These are phyloP conservation scores for Euphorbia lathyris DNA, from an alignment of 345 rosid species.

Conservation along the genomic window DNA sequence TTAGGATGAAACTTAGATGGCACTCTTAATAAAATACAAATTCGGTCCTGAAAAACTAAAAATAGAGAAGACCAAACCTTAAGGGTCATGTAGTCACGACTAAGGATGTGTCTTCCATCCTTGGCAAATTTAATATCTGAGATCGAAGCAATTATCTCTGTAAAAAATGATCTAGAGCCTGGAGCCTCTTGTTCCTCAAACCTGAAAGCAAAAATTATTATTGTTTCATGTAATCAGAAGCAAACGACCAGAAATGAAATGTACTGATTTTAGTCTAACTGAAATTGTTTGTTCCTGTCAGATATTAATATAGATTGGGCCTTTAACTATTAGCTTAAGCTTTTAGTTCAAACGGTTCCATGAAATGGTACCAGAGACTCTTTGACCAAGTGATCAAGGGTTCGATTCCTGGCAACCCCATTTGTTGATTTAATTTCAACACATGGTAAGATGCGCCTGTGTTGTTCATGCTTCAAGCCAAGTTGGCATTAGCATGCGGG, in stretches of 20 bases:
- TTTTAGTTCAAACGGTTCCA: too few relatives aligned
- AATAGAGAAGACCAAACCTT: conserved; percentile 52
- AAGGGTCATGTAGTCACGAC: conserved; percentile 99
- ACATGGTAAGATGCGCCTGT: too few relatives aligned
- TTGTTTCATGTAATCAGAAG: not conserved
- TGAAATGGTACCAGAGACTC: too few relatives aligned
- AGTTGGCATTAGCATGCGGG: too few relatives aligned
- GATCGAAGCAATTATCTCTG: conserved; percentile 98
- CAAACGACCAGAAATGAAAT: not conserved
- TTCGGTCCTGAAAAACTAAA: not conserved
- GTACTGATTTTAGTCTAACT: not conserved
- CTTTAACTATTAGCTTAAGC: too few relatives aligned
- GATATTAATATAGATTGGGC: too few relatives aligned
- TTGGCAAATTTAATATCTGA: conserved; percentile 92
- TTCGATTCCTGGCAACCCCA: too few relatives aligned
- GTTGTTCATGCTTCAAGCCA: too few relatives aligned
- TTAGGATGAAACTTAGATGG: not conserved
- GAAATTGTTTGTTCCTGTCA: not conserved
- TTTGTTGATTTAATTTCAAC: too few relatives aligned
- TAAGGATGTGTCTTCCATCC: conserved; percentile 85
- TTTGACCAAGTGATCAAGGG: too few relatives aligned
- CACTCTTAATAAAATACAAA: not conserved
- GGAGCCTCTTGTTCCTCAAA: conserved; percentile 95
- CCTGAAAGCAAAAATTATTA: conserved; percentile 35
- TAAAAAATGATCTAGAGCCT: conserved; percentile 92